These are phyloP conservation scores for Ciborinia camelliae DNA, from an alignment of 2,329 filamentous ascomycete species.

Conservation along the genomic window DNA sequence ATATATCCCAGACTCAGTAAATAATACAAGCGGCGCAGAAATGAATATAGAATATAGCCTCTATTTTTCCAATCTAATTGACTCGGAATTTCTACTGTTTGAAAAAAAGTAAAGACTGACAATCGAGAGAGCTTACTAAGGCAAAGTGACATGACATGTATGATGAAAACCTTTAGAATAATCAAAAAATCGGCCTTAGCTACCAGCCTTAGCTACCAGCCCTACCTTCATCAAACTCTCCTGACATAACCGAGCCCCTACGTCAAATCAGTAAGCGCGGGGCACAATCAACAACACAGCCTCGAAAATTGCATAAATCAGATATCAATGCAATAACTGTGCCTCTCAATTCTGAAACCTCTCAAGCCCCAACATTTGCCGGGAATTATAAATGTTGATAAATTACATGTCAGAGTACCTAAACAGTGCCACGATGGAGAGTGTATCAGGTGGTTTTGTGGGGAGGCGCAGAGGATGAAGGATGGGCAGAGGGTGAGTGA, in stretches of 20 bases:
- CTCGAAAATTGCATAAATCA: not conserved
- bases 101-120: no score
- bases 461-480: not conserved
- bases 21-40: not conserved
- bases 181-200: not conserved
- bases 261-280: no score
- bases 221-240: not conserved
- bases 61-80: not conserved
- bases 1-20: not conserved
- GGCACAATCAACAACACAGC: not conserved
- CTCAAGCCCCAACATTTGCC: no score
- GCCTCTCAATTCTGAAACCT: no score
- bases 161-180: no score
- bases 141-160: no score
- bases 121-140: no score
- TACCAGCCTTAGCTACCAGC: not conserved
- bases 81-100: no score
- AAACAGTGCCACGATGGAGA: not conserved
- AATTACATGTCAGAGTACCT: not conserved
- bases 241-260: not conserved
- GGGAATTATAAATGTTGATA: no score
- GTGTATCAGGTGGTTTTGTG: not conserved
- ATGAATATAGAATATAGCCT: not conserved
- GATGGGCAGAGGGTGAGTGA: not conserved
- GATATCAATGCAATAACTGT: not conserved